Conservation (phyloP, 495 filamentous ascomycete genomes). For the Penicillium antarcticum region DNA sequence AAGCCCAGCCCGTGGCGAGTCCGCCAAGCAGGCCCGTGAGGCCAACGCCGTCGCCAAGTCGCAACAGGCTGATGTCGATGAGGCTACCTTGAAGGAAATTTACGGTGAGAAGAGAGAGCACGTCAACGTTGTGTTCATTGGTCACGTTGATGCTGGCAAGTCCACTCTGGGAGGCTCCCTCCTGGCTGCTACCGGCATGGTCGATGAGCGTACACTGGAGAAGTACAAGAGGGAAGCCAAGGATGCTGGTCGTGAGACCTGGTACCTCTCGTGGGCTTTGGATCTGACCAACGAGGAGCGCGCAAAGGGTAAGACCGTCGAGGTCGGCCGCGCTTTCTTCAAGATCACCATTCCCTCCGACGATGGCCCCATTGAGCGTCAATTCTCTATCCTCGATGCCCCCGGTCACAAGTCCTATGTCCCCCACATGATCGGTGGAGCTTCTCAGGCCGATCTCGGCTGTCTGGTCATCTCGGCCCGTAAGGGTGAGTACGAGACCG, state of each 20-base stretch:
- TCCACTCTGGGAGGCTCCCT: conserved; percentile 92
- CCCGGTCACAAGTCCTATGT: conserved; percentile 97
- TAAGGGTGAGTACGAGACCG: conserved; percentile 98
- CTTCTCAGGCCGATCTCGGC: conserved; percentile 94
- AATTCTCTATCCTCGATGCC: conserved; percentile 92
- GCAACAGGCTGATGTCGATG: conserved; percentile 86
- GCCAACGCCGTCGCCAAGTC: conserved; percentile 83
- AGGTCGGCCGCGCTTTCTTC: conserved; percentile 95
- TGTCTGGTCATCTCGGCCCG: conserved; percentile 94
- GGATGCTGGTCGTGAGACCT: conserved; percentile 93
- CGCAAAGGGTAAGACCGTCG: conserved; percentile 96
- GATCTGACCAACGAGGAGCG: conserved; percentile 96
- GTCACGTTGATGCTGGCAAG: conserved; percentile 97
- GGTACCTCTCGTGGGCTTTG: conserved; percentile 97
- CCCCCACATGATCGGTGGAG: conserved; percentile 93
- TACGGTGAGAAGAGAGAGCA: conserved; percentile 90
- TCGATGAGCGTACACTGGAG: conserved; percentile 96
- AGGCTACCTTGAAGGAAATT: conserved; percentile 86
- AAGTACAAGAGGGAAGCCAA: conserved; percentile 97
- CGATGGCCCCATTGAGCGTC: conserved; percentile 37
- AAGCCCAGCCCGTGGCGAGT: conserved; percentile 45
- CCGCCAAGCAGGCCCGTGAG: conserved; percentile 59
- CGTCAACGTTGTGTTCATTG: conserved; percentile 97
- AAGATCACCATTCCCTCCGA: conserved; percentile 72
- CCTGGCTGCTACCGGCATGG: conserved; percentile 93